Evolutionary conservation across 305 asterid genomes (phyloP).

Genomic region (Lippia alba): DNA sequence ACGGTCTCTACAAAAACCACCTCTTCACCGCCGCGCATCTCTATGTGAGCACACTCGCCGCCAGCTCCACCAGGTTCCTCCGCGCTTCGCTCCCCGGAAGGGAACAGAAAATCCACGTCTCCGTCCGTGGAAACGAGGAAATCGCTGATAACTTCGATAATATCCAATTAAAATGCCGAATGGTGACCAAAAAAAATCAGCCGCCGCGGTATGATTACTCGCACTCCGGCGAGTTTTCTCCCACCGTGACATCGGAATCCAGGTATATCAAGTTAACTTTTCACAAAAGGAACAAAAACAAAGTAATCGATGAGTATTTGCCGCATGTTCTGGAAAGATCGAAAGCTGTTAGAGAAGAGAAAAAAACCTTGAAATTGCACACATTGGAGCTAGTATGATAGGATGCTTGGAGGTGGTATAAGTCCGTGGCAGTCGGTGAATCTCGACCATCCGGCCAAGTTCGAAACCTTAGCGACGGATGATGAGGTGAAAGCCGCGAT

Average conservation of each 20-base stretch:
- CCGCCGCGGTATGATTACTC: not conserved
- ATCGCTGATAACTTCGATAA: conserved; percentile 39
- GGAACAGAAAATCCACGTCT: conserved; percentile 42
- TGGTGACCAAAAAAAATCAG: conserved; percentile 9
- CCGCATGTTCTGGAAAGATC: conserved; percentile 54
- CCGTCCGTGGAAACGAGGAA: conserved; percentile 39
- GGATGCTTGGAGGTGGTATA: conserved; percentile 24
- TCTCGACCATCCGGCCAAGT: conserved; percentile 67
- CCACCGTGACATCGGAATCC: conserved; percentile 20
- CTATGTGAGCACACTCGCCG: conserved; percentile 28
- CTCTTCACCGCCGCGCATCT: conserved; percentile 50
- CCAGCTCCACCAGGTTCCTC: conserved; percentile 29
- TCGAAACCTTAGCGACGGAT: conserved; percentile 62
- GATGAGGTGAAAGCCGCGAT: conserved; percentile 40
- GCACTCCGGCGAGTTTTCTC: not conserved
- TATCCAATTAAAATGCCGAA: conserved; percentile 41
- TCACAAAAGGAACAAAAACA: conserved; percentile 32
- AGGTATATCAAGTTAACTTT: conserved; percentile 39
- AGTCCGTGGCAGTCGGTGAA: conserved; percentile 52
- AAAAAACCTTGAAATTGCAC: conserved; percentile 47
- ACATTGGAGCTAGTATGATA: conserved; percentile 34
- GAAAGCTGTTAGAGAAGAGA: conserved; percentile 28
- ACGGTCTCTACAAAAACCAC: conserved; percentile 49
- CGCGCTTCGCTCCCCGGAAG: conserved; percentile 39
- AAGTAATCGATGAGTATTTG: conserved; percentile 50